These are phyloP conservation scores for Zea luxurians DNA, from an alignment of 176 grass and related monocot species.

Conservation along the genomic window DNA sequence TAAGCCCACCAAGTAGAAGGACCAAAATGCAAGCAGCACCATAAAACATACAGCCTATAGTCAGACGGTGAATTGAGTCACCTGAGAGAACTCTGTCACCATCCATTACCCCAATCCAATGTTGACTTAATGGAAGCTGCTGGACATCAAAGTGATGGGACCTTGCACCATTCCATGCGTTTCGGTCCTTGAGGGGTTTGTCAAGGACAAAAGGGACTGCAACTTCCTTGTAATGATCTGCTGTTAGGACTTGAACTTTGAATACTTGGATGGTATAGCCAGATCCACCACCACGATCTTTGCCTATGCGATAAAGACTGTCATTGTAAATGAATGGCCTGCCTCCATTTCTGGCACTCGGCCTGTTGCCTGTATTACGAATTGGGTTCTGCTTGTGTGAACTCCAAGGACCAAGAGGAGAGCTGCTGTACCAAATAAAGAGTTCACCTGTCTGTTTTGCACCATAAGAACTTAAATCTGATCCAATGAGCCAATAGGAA, in stretches of 20 bases:
- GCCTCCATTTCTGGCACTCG: constrained; percentile 75
- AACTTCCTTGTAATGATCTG: constrained; percentile 66
- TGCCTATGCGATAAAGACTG: constrained; percentile 66
- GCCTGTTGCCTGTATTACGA: constrained; percentile 40
- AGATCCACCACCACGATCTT: constrained; percentile 49
- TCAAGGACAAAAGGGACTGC: constrained; percentile 62
- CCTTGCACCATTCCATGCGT: constrained; percentile 81
- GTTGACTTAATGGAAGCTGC: constrained; percentile 53
- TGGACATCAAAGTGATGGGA: constrained; percentile 91
- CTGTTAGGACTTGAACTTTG: constrained; percentile 66
- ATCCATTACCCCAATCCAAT: constrained; percentile 89
- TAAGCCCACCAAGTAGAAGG: constrained; percentile 55
- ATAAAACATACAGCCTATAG: constrained; percentile 62
- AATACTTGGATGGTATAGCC: constrained; percentile 52
- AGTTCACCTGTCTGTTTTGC: constrained; percentile 59
- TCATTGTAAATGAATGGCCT: constrained; percentile 73
- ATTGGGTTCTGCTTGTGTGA: constrained; percentile 68
- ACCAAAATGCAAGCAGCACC: constrained; percentile 48
- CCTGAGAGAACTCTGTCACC: constrained; percentile 69
- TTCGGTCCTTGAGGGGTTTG: constrained; percentile 52
- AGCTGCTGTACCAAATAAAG: constrained; percentile 75
- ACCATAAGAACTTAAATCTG: constrained; percentile 68
- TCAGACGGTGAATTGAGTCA: constrained; percentile 44
- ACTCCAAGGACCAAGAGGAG: constrained; percentile 68
- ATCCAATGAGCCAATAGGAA: constrained; percentile 75